Evolutionary conservation across 2,329 filamentous ascomycete species (phyloP), one percentile per base, ranked within the genome.

Genomic region (Aspergillus intermedius): DNA sequence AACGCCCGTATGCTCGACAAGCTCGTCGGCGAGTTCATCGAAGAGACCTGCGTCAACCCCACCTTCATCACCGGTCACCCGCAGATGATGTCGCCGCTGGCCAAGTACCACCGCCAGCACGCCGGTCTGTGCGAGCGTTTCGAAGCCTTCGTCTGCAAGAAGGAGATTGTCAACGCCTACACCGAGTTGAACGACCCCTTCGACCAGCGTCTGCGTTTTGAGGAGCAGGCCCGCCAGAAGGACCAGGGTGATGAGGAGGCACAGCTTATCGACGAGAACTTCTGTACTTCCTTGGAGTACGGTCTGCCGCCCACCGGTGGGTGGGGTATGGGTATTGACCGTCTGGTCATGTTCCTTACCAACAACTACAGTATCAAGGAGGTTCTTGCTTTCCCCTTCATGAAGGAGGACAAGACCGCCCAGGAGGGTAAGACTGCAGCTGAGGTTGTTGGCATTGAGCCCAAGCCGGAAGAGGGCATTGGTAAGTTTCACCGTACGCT

Each of bases 141-240:
- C 70, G 93, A 98, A 74, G 91, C 88, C 9, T 98, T 98, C 59
- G 93, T 96, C 42, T 90, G 86, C 78, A 94, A 90, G 79, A 94
- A 93, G 81, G 91, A 97, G 69, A 96, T 97, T 59, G 86, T 86
- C 63, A 97, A 98, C 66, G 91, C 91, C 5, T 94, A 96, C 75
- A 97, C 91, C 35, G 93, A 98, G 82, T 84, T 98, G 80, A 94
- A 95, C 78, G 88, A 96, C 63, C 90, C 91, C 49, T 91, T 95
- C 63, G 91, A 96, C 71, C 93, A 98, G 77, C 83, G 93, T 53
- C 74, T 91, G 54, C 83, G 90, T 25, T 91, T 91, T 69, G 90
- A 95, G 70, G 91, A 97, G 81, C 93, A 98, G 74, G 91, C 91
- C 4, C 80, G 83, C 61, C 91, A 97, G 77, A 97, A 97, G 81